Conservation (phyloP, 306 rosid genomes). For the Corylus americana region DNA sequence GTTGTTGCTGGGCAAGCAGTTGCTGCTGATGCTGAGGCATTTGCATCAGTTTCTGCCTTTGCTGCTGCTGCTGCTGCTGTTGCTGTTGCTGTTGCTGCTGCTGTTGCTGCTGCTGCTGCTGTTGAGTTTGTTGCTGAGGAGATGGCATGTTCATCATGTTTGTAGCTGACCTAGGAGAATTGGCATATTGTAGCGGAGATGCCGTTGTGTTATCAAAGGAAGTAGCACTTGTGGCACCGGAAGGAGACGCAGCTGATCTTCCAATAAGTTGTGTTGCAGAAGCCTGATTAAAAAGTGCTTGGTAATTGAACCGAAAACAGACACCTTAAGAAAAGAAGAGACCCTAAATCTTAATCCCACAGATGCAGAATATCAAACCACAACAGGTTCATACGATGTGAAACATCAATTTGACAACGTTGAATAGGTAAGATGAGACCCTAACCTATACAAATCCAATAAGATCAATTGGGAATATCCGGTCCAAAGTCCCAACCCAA, state of each 20-base stretch:
- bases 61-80: constrained; percentile 50
- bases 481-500: constrained; percentile 10
- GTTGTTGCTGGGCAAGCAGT: constrained; percentile 88
- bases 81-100: constrained; percentile 12
- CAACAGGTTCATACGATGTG: constrained; percentile 9
- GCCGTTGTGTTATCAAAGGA: constrained; percentile 77
- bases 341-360: constrained; percentile 21
- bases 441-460: background rate
- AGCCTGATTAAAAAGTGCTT: constrained; percentile 41
- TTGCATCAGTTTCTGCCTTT: constrained; percentile 74
- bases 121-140: constrained; percentile 87
- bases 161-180: constrained; percentile 86
- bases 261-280: constrained; percentile 88
- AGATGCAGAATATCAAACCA: background rate
- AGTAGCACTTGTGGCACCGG: constrained; percentile 64
- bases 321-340: constrained; percentile 13
- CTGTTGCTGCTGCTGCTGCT: constrained; percentile 30
- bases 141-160: constrained; percentile 87
- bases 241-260: constrained; percentile 92
- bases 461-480: background rate
- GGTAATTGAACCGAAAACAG: constrained; percentile 18
- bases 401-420: constrained; percentile 16
- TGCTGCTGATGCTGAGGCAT: constrained; percentile 82
- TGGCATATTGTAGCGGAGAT: constrained; percentile 88
- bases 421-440: constrained; percentile 13